A percentile compares a stretch with the other conserved stretches of the same genome.
These are phyloP conservation scores for Lachnellula cervina DNA, from an alignment of 2,329 filamentous ascomycete species.

Conservation along the genomic window DNA sequence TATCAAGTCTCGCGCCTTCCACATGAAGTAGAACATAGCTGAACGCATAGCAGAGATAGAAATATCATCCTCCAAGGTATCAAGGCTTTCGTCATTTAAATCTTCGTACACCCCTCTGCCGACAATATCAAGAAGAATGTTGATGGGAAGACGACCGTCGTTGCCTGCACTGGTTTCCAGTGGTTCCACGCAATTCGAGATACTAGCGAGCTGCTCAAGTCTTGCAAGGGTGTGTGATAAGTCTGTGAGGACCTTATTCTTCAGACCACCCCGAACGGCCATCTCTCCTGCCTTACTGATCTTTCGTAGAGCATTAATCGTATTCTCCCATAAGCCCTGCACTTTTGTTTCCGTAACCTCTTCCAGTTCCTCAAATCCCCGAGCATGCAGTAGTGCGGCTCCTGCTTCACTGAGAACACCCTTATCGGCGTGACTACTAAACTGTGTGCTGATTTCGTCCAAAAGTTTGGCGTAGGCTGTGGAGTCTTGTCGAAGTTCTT, in stretches of 20 bases:
- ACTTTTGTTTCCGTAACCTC: conserved; percentile 80
- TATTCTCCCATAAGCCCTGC: conserved; percentile 79
- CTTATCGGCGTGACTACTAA: conserved; percentile 85
- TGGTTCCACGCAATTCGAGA: conserved; percentile 71
- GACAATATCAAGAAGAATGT: conserved; percentile 67
- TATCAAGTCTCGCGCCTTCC: conserved; percentile 67
- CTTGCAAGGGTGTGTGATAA: conserved; percentile 72
- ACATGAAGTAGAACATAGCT: conserved; percentile 88
- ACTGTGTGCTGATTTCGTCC: conserved; percentile 90
- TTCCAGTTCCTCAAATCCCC: conserved; percentile 80
- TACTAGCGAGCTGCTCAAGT: conserved; percentile 72
- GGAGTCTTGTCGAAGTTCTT: conserved; percentile 81
- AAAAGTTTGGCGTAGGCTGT: conserved; percentile 74
- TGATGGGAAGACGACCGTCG: conserved; percentile 49
- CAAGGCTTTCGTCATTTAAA: conserved; percentile 59
- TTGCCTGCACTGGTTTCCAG: conserved; percentile 60
- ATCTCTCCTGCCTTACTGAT: conserved; percentile 65
- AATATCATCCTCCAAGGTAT: conserved; percentile 74
- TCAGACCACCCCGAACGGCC: conserved; percentile 64
- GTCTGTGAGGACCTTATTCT: conserved; percentile 59
- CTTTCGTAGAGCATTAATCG: conserved; percentile 62
- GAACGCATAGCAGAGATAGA: conserved; percentile 71
- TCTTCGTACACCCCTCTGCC: conserved; percentile 68
- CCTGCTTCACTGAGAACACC: conserved; percentile 80
- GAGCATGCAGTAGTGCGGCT: conserved; percentile 75